Evolutionary conservation across 805 yeast species (phyloP), one percentile per base, ranked within the genome.

Genomic region (Sporopachydermia quercuum): DNA sequence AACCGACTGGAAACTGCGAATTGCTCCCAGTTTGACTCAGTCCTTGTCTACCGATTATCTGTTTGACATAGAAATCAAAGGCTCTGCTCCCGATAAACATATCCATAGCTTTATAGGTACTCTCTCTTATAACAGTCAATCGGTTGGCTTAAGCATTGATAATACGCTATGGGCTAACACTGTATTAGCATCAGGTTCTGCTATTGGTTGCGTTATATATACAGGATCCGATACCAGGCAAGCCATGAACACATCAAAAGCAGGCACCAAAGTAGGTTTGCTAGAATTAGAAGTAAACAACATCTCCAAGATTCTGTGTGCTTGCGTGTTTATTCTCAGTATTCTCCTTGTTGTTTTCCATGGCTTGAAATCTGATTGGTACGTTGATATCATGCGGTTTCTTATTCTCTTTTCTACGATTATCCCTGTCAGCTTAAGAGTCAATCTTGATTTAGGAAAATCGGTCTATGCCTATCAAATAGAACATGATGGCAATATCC

Each of bases 131-230:
- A 76, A 74, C 39, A 62, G 70, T 16, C 82, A 91, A 3, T 51
- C 56, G 23, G 42, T 45, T 6, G 57, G 61, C n/a, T 62, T 91
- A 11, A 68, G 79, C 3, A 76, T 91, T 5, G 99, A 91, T 57
- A 87, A 89, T 52, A 85, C 98, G 0, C 58, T 93, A 55, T 91
- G 99, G 99, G 96, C 97, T 11, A 91, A 91, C 55, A 91, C 99
- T 0, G 96, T 93, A 1, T 65, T 93, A 13, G 97, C 98, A 0
- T 82, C 95, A 0, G 97, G 96, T 11, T 72, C 84, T 3, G 91
- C 93, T 4, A 65, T 87, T 37, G 98, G 94, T 2, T 76, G 89
- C 49, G 74, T 91, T 13, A 66, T 86, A 2, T 91, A 86, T 56
- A 89, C 97, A 0, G 99, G 99, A 15, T 58, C 62, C 27, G 96